Evolutionary conservation across 257 asterid species (phyloP), one percentile per base, ranked within the genome.

Genomic region (Echium plantagineum): DNA sequence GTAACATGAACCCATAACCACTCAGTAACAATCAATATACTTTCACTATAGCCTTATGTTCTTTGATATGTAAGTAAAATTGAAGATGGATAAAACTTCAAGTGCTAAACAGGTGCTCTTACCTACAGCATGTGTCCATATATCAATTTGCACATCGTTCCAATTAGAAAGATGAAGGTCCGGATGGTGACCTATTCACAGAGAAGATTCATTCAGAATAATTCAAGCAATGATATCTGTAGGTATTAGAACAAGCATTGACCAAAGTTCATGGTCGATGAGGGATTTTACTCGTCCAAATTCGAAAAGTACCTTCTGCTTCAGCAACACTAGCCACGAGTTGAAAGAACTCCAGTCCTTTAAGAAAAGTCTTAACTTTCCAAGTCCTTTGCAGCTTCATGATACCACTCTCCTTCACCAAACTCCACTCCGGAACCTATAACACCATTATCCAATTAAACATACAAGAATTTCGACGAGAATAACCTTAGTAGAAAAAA

Each of bases 141-240:
- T 78, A 55, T 83, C 95, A 70, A 83, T 78, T 80, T 71, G 74
- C 63, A 84, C 74, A 24, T 81, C 84, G 85, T 86, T 84, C 95
- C 95, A 86, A 63, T 89, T 90, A 42, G 76, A 81, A 61, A 86
- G 94, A 82, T 86, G 95, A 75, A 86, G 90, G 79, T 86, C 90
- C 0, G 94, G 95, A 78, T 86, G 94, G 68, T 86, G 90, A 63
- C 95, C 95, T 82, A 54, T 28, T 28, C 49, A 35, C 38, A 56
- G 12, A 53, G 21, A 19, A 9, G 28, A 19, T 53, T 52, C 55
- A 52, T 52, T 52, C 21, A 52, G 17, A 16, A 42, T 10, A 42
- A 42, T 12, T 42, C 17, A 42, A 42, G 49, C 16, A 12, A 42
- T 42, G 10, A 24, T 10, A 1, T 32, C 16, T 8, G 24, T 10